phyloP scores from a whole-genome alignment of 139 green algal species.

The Deuterostichococcus epilithicus region DNA sequence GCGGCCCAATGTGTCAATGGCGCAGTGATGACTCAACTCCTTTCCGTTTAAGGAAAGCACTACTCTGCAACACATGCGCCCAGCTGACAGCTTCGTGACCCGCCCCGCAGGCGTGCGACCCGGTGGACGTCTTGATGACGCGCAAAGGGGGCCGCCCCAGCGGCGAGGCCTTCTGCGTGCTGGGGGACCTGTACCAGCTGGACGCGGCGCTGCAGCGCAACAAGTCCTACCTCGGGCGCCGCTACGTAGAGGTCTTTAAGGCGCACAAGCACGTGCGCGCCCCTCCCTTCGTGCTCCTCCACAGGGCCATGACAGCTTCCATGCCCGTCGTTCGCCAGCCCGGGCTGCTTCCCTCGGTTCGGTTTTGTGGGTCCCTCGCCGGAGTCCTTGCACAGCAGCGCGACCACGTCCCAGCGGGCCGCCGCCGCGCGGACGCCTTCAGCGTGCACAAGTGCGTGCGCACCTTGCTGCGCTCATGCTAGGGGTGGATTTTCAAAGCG shows the following conservation, averaged over 20 bases:
- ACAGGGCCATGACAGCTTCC: no score
- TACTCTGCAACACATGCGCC: neutral
- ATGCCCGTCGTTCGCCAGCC: neutral
- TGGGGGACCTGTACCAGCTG: conserved; percentile 50
- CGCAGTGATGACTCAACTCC: neutral
- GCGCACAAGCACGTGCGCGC: conserved; percentile 63
- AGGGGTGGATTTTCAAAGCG: no score
- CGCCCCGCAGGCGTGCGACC: conserved; percentile 58
- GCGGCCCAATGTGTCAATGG: neutral
- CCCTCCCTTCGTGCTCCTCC: no score
- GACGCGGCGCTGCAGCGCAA: conserved; percentile 70
- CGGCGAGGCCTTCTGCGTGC: conserved; percentile 72
- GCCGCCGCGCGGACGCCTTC: neutral
- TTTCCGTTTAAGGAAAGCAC: neutral
- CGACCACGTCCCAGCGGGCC: neutral
- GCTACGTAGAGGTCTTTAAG: conserved; percentile 79
- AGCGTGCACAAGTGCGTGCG: neutral
- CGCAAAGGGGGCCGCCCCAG: conserved; percentile 58
- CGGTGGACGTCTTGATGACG: conserved; percentile 70
- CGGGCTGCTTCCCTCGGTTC: neutral
- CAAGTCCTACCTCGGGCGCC: conserved; percentile 68
- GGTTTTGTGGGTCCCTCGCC: conserved; percentile 1
- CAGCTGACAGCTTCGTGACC: neutral
- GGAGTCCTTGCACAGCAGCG: neutral
- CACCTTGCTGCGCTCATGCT: no score